Percentiles rank a stretch among this genome's conserved stretches.
Conservation (phyloP, 1,284 basidiomycete genomes). For the Sporisorium exsertum region DNA sequence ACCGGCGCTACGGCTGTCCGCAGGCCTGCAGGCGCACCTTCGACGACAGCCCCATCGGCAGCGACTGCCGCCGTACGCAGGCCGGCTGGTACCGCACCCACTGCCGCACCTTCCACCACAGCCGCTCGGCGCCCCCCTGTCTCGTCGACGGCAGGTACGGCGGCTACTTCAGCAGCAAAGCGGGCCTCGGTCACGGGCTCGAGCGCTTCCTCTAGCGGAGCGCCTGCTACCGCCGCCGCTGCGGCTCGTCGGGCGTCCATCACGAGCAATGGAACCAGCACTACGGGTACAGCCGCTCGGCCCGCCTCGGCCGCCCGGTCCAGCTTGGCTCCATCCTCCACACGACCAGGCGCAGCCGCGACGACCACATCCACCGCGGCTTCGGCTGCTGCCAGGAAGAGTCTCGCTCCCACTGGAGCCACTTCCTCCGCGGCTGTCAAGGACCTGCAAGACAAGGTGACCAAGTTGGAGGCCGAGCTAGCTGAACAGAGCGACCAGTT, state of each 20-base stretch:
- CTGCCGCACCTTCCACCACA: slow-evolving; percentile 21
- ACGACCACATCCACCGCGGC: slow-evolving; percentile 16
- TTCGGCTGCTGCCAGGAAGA: slow-evolving; percentile 28
- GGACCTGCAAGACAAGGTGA: slow-evolving; percentile 47
- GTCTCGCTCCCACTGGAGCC: slow-evolving; percentile 27
- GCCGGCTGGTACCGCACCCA: slow-evolving; percentile 20
- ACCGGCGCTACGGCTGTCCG: slow-evolving; percentile 20
- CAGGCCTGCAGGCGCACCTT: slow-evolving; percentile 13
- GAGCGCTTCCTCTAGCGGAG: slow-evolving; percentile 26
- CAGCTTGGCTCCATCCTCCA: slow-evolving; percentile 22
- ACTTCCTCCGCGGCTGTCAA: slow-evolving; percentile 30
- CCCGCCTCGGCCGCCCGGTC: slow-evolving; percentile 33
- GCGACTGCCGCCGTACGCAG: slow-evolving; percentile 27
- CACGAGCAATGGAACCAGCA: slow-evolving; percentile 40
- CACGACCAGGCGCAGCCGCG: slow-evolving; percentile 13
- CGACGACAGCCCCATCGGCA: slow-evolving; percentile 16
- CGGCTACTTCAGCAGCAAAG: slow-evolving; percentile 30
- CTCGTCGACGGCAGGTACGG: slow-evolving; percentile 23
- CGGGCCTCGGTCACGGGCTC: slow-evolving; percentile 31
- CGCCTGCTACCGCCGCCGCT: slow-evolving; percentile 27
- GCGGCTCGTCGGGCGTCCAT: slow-evolving; percentile 43
- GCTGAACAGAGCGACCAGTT: slow-evolving; percentile 52
- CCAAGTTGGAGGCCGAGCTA: slow-evolving; percentile 51
- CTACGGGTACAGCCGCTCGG: slow-evolving; percentile 22
- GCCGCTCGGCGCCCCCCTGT: slow-evolving; percentile 45